Evolutionary conservation across 495 filamentous ascomycete species (phyloP), one percentile per base, ranked within the genome.

Genomic region (Chlorociboria aeruginascens): DNA sequence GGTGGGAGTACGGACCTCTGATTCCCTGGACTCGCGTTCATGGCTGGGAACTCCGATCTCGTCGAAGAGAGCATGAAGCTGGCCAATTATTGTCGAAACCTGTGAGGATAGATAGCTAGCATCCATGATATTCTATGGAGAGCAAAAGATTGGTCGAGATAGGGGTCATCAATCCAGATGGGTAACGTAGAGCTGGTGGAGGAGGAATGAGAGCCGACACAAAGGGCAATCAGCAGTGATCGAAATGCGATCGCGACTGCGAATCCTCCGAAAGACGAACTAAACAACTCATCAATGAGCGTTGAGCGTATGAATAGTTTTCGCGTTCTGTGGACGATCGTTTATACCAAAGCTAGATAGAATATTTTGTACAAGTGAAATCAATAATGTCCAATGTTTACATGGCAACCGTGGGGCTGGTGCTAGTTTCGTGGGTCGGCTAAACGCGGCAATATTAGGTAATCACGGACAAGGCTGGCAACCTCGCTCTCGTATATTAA

Each of bases 1-100:
- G 28, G 31, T 9, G 3, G 31, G 31, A 17, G 31, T 45, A 64
- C 71, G 54, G 68, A 94, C 87, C 77, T 93, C 83, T 57, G 84
- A 72, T 62, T 97, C 89, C 49, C 93, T 74, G 4, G 75, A 71
- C 50, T 96, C 88, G 51, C 93, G 81, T 66, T 95, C 92, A 79
- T 93, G 86, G 58, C 66, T 77, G 13, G 88, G 73, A 37, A 99
- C 81, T 32, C 92, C 92, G 56, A 99, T 96, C 53, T 97, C 90
- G 64, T 97, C 92, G 58, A 93, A 99, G 41, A 96, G 74, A 37
- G 83, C 83, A 67, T 96, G 89, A 39, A 99, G 73, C 66, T 94
- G 85, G 60, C 75, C 74, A 56, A 95, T 84, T 59, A 94, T 96
- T 54, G 78, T 89, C 55, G 86, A 86, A 64, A 96, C 86, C 75